Percentiles rank a stretch among this genome's conserved stretches.
Conservation (phyloP, 1,284 basidiomycete genomes). For the Marasmius oreades region DNA sequence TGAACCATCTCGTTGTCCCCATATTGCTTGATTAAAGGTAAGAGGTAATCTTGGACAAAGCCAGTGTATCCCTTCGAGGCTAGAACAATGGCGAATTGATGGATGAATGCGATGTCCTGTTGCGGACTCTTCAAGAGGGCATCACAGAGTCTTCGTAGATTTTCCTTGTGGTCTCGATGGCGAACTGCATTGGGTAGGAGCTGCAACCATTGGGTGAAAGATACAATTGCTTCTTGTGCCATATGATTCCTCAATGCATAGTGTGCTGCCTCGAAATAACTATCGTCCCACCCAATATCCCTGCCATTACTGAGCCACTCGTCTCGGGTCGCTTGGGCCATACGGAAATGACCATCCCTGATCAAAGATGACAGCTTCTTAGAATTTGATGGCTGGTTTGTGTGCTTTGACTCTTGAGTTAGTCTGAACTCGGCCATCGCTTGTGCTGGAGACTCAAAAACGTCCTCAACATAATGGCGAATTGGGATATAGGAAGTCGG, state of each 20-base stretch:
- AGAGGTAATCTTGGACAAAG: constrained; percentile 1
- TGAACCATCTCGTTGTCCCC: constrained; percentile 10
- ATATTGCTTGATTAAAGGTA: background rate
- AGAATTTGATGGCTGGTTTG: background rate
- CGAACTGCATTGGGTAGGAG: background rate
- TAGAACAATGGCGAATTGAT: background rate
- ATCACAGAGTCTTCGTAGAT: background rate
- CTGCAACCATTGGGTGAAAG: background rate
- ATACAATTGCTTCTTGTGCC: background rate
- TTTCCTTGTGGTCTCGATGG: background rate
- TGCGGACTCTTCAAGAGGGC: background rate
- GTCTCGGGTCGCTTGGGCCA: background rate
- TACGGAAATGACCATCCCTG: background rate
- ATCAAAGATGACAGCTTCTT: background rate
- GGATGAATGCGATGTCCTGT: background rate
- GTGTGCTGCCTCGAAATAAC: background rate
- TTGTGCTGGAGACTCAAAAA: background rate
- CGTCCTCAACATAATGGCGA: background rate
- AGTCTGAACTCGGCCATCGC: background rate
- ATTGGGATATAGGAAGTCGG: background rate
- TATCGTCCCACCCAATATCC: background rate
- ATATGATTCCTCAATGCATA: background rate
- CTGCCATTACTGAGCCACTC: background rate
- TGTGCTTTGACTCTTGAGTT: background rate
- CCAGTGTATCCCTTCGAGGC: constrained; percentile 9